A percentile compares a stretch with the other conserved stretches of the same genome.
Evolutionary conservation across 139 green algal genomes (phyloP).

Genomic region (Closterium sp.): DNA sequence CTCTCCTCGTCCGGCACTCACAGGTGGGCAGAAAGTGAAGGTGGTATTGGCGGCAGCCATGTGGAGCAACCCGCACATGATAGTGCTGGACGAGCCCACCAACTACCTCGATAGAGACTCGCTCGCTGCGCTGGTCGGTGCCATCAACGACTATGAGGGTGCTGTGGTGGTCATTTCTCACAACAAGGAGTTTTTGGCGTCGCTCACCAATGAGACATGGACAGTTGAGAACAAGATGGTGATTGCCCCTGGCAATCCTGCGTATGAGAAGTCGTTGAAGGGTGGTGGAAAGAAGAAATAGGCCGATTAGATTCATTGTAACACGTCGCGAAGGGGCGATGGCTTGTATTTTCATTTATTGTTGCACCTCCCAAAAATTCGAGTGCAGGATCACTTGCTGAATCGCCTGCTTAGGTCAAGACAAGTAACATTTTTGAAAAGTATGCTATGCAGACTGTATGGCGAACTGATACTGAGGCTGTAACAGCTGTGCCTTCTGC

Average conservation of each 20-base stretch:
- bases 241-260: slow-evolving; percentile 16
- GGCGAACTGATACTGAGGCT: too few species aligned
- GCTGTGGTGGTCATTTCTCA: slow-evolving; percentile 74
- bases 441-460: too few species aligned
- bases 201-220: slow-evolving; percentile 48
- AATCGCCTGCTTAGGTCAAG: too few species aligned
- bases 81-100: slow-evolving; percentile 76
- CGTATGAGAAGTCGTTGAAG: slow-evolving; percentile 22
- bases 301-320: neutral
- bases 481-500: neutral
- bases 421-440: too few species aligned
- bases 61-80: slow-evolving; percentile 74
- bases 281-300: slow-evolving; percentile 8
- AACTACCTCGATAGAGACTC: slow-evolving; percentile 80
- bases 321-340: too few species aligned
- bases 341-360: neutral
- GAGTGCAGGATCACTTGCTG: too few species aligned
- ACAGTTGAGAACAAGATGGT: slow-evolving; percentile 23
- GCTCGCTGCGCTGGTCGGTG: slow-evolving; percentile 67
- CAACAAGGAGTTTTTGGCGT: slow-evolving; percentile 58
- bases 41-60: slow-evolving; percentile 73
- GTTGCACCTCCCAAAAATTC: neutral
- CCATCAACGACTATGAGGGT: slow-evolving; percentile 67
- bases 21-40: slow-evolving; percentile 74
- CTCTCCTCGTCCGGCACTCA: neutral